phyloP scores from a whole-genome alignment of 2,329 filamentous ascomycete genomes.

The Tolypocladium capitatum region DNA sequence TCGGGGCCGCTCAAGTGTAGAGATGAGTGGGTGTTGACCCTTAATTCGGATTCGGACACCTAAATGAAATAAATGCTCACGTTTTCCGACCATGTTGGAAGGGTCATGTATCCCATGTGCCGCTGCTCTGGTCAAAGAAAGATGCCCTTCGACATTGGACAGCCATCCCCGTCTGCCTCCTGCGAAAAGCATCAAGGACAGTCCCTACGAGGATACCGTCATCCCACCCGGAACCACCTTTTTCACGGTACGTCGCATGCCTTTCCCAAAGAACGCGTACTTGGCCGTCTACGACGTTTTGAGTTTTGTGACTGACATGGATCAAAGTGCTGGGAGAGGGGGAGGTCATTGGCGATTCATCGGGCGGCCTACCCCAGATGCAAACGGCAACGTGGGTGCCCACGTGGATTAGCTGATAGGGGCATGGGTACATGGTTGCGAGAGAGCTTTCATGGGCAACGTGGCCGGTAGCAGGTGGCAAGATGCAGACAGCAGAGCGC shows the following conservation, averaged over 20 bases:
- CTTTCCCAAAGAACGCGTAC: constrained; percentile 45
- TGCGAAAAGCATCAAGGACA: constrained; percentile 58
- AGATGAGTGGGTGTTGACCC: no score
- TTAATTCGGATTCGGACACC: no score
- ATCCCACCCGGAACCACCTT: constrained; percentile 69
- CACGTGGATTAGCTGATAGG: background rate
- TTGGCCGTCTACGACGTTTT: constrained; percentile 64
- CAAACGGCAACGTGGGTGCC: background rate
- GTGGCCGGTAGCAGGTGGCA: background rate
- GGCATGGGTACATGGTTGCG: background rate
- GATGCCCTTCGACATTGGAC: constrained; percentile 66
- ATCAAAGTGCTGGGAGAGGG: no score
- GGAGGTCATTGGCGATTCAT: constrained; percentile 54
- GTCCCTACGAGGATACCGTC: constrained; percentile 50
- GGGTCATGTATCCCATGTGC: no score
- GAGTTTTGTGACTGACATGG: no score
- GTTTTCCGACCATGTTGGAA: no score
- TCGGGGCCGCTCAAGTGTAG: no score
- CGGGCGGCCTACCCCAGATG: constrained; percentile 31
- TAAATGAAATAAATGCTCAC: no score
- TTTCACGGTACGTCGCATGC: constrained; percentile 45
- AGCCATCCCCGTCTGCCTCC: constrained; percentile 67
- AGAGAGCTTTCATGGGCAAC: background rate
- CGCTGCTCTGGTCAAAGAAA: constrained; percentile 66
- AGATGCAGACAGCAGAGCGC: background rate